A percentile compares a stretch with the other conserved stretches of the same genome.
Conservation (phyloP, 148 eudicot species). For the Vaccinium corymbosum region DNA sequence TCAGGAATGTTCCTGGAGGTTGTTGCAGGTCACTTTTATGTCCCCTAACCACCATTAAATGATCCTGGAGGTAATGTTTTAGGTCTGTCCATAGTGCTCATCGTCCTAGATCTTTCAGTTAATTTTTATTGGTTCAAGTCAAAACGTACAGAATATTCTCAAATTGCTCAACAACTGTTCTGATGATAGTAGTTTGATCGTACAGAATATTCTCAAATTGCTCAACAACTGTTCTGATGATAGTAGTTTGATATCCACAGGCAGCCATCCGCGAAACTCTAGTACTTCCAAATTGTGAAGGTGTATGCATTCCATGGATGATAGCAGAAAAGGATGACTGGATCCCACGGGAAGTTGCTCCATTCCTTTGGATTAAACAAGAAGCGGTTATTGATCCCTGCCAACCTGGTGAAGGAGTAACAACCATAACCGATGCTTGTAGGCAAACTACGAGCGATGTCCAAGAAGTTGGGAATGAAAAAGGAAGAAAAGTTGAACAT, state of each 20-base stretch:
- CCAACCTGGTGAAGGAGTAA: slow-evolving; percentile 27
- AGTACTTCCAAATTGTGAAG: slow-evolving; percentile 83
- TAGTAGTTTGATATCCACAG: slow-evolving; percentile 38
- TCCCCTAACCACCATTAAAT: neutral
- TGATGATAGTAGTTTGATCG: slow-evolving; percentile 7
- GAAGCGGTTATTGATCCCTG: slow-evolving; percentile 38
- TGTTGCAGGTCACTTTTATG: neutral
- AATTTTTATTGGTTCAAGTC: neutral
- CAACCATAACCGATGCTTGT: slow-evolving; percentile 16
- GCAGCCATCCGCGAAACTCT: slow-evolving; percentile 70
- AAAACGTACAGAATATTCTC: neutral
- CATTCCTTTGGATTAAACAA: slow-evolving; percentile 59
- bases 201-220: neutral
- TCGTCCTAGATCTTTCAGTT: slow-evolving; percentile 4
- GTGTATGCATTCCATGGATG: slow-evolving; percentile 70
- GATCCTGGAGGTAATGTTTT: neutral
- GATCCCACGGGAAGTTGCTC: slow-evolving; percentile 68
- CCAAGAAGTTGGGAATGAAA: slow-evolving; percentile 31
- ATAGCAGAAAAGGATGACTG: slow-evolving; percentile 93
- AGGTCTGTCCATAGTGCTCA: neutral
- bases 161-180: neutral
- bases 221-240: slow-evolving; percentile 4
- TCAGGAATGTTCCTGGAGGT: neutral
- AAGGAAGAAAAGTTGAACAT: slow-evolving; percentile 30
- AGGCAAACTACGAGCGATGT: slow-evolving; percentile 10